phyloP scores from a whole-genome alignment of 2,329 filamentous ascomycete species.

The Trichoderma endophyticum region DNA sequence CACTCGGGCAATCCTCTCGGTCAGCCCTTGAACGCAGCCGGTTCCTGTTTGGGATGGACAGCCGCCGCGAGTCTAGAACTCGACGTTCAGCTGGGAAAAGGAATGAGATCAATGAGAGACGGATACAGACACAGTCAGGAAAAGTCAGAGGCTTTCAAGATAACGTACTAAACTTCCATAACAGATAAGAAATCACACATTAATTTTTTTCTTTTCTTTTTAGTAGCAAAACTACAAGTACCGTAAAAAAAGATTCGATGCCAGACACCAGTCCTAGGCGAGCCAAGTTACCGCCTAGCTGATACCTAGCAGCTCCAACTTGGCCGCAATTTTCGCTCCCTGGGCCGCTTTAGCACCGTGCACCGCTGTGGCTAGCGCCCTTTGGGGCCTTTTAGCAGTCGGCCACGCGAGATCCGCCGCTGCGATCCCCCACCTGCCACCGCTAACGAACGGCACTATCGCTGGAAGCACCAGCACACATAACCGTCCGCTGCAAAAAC shows the following conservation, averaged over 20 bases:
- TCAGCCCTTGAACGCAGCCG: neutral
- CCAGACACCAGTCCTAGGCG: neutral
- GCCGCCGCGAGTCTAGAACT: neutral
- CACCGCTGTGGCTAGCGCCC: neutral
- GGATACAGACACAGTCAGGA: neutral
- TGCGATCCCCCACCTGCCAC: slow-evolving; percentile 16
- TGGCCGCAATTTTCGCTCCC: neutral
- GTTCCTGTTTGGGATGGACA: neutral
- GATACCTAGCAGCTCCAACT: neutral
- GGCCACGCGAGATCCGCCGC: slow-evolving; percentile 19
- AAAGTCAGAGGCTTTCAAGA: neutral
- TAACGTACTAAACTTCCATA: neutral
- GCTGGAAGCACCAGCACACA: neutral
- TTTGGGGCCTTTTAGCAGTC: neutral
- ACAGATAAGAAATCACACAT: neutral
- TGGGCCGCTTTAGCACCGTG: neutral
- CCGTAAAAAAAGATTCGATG: neutral
- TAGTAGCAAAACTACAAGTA: neutral
- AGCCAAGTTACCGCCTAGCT: neutral
- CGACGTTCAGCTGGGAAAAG: neutral
- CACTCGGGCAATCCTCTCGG: neutral
- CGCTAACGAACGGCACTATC: slow-evolving; percentile 2
- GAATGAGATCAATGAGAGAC: neutral
- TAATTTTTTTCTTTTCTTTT: neutral
- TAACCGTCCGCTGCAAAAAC: neutral